phyloP scores from a whole-genome alignment of 495 filamentous ascomycete genomes.

The Penicillium macrosclerotiorum region DNA sequence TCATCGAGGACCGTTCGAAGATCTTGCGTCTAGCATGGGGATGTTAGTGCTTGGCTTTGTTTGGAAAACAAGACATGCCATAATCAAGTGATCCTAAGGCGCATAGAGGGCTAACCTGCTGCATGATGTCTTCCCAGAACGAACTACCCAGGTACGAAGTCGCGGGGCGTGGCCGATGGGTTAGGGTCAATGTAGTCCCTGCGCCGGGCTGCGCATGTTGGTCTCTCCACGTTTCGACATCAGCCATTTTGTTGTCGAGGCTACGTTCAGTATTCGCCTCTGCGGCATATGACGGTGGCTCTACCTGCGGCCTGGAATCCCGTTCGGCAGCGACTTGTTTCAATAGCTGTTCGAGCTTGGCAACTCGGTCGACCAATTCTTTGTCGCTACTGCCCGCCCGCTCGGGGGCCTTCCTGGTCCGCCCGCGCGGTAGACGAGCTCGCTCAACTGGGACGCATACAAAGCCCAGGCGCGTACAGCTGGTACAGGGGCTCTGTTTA shows the following conservation, averaged over 20 bases:
- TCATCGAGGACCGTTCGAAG: constrained; percentile 23
- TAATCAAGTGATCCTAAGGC: too few species aligned
- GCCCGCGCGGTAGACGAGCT: constrained; percentile 38
- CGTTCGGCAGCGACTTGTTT: constrained; percentile 18
- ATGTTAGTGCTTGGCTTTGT: too few species aligned
- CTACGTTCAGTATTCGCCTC: neutral
- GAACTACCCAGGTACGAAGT: constrained; percentile 25
- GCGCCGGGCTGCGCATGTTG: constrained; percentile 4
- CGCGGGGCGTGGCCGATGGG: constrained; percentile 16
- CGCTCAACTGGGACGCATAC: constrained; percentile 54
- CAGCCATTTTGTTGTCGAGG: constrained; percentile 5
- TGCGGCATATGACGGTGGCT: neutral
- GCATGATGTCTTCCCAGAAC: constrained; percentile 36
- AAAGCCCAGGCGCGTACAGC: constrained; percentile 60
- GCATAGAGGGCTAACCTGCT: constrained; percentile 22
- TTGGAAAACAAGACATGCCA: too few species aligned
- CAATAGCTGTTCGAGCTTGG: constrained; percentile 31
- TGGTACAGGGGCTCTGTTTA: constrained; percentile 69
- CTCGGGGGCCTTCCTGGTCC: constrained; percentile 36
- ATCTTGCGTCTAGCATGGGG: constrained; percentile 25
- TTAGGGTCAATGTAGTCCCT: neutral
- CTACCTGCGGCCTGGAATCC: neutral
- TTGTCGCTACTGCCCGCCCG: constrained; percentile 14
- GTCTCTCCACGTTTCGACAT: constrained; percentile 9
- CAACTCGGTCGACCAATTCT: constrained; percentile 25